Base-by-base conservation (phyloP, 352 stramenopile genomes). In the Phytophthora uliginosa region DNA sequence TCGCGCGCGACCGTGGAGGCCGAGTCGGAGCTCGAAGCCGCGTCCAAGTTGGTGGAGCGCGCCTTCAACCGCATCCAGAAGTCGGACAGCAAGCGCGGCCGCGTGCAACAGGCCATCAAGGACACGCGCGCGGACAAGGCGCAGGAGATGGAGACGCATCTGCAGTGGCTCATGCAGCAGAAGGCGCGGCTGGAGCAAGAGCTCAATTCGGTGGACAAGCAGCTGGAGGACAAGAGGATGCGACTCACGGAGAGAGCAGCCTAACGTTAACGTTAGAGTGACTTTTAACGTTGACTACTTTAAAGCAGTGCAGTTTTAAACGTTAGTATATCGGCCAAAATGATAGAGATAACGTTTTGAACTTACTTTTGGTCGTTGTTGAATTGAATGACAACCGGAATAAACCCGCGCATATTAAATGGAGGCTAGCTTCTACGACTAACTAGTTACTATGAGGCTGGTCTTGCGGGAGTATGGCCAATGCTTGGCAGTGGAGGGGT, bases 1-100 rank as follows among this genome's bases (percentile, higher is more conserved):
- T 77, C 84, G 6, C 87, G 87, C 24, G 63, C 82, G 33, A 73
- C 69, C 22, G 70, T 86, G 38, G 78, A 83, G 66, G 74, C 81
- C 60, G 85, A 94, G 63, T 87, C 77, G 74, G 78, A 93, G 64
- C 79, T 94, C 28, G 87, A 94, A 69, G 84, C 58, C 7, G 85
- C 85, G 33, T 94, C 85, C 28, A 91, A 90, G 73, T 67, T 86
- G 48, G 85, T 86, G 28, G 85, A 93, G 67, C 69, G 68, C 36
- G 75, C 82, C 26, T 92, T 91, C 68, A 77, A 76, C 51, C 72
- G 75, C 38, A 80, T 94, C 56, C 82, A 93, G 60, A 74, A 82
- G 67, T 86, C 84, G 40, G 83, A 94, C 48, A 78, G 34, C 40
- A 85, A 81, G 66, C 74, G 66, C 22, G 72, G 79, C 10, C 57